Percentiles rank a stretch among this genome's conserved stretches.
Evolutionary conservation across 2,329 filamentous ascomycete species (phyloP).

Genomic region (Pseudogymnoascus sp.): DNA sequence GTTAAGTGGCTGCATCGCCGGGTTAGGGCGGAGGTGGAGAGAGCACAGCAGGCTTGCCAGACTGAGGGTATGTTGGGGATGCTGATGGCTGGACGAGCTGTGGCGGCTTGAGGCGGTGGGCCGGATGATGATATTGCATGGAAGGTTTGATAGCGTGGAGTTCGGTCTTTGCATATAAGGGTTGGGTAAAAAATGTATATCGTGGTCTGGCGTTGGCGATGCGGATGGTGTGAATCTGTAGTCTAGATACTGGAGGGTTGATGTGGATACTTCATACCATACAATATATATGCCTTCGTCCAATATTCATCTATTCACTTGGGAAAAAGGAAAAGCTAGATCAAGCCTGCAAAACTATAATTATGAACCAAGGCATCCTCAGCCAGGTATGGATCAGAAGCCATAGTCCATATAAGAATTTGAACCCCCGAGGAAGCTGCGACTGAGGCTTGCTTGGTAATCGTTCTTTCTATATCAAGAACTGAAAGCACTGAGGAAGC

Average conservation of each 20-base stretch:
- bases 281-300: conserved; percentile 4
- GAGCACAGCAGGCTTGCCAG: conserved; percentile 72
- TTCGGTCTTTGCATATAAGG: conserved; percentile 8
- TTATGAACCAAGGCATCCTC: no score
- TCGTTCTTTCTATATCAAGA: background rate
- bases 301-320: background rate
- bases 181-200: conserved; percentile 7
- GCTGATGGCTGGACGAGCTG: conserved; percentile 43
- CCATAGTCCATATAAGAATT: background rate
- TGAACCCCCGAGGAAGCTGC: no score
- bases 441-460: background rate
- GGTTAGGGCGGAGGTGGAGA: conserved; percentile 71
- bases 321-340: no score
- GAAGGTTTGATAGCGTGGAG: conserved; percentile 8
- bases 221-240: conserved; percentile 3
- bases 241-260: conserved; percentile 3
- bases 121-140: conserved; percentile 2
- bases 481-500: background rate
- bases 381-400: no score
- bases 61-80: conserved; percentile 85
- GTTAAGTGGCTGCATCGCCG: conserved; percentile 61
- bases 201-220: conserved; percentile 4
- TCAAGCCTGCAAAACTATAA: no score
- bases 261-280: conserved; percentile 6
- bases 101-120: background rate